Conservation (phyloP, 176 grass and related monocot genomes). For the Aechmea fasciata region DNA sequence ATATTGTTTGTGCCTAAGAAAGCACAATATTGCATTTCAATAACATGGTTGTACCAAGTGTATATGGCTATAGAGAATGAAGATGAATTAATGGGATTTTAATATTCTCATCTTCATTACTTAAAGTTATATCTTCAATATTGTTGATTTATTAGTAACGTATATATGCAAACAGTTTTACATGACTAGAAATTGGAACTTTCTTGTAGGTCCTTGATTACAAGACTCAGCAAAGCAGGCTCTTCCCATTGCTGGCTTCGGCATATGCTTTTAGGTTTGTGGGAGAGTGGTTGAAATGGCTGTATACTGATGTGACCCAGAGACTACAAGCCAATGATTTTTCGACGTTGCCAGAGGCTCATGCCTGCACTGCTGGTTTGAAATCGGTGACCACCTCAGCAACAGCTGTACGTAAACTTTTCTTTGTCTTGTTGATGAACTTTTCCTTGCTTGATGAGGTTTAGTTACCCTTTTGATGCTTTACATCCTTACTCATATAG, state of each 20-base stretch:
- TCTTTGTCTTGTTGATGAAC: not conserved
- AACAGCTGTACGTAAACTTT: conserved; percentile 59
- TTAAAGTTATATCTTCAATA: not conserved
- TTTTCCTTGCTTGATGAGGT: not conserved
- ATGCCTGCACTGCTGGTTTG: conserved; percentile 95
- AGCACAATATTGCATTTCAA: no score
- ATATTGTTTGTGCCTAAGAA: no score
- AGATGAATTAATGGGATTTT: no score
- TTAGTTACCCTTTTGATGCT: not conserved
- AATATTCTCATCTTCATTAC: no score
- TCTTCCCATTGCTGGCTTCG: conserved; percentile 90
- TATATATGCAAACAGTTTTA: not conserved
- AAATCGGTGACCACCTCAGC: conserved; percentile 88
- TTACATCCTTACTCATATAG: not conserved
- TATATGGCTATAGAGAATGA: no score
- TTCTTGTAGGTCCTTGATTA: conserved; percentile 82
- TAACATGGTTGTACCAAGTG: no score
- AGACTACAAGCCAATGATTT: conserved; percentile 85
- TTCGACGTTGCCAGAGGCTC: conserved; percentile 81
- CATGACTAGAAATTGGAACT: not conserved
- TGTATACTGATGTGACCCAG: conserved; percentile 80
- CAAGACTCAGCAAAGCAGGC: conserved; percentile 96
- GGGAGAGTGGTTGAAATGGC: conserved; percentile 92
- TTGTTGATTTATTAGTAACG: not conserved
- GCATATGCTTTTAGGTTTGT: conserved; percentile 97